phyloP scores from a whole-genome alignment of 345 rosid genomes.

The Laguncularia racemosa region DNA sequence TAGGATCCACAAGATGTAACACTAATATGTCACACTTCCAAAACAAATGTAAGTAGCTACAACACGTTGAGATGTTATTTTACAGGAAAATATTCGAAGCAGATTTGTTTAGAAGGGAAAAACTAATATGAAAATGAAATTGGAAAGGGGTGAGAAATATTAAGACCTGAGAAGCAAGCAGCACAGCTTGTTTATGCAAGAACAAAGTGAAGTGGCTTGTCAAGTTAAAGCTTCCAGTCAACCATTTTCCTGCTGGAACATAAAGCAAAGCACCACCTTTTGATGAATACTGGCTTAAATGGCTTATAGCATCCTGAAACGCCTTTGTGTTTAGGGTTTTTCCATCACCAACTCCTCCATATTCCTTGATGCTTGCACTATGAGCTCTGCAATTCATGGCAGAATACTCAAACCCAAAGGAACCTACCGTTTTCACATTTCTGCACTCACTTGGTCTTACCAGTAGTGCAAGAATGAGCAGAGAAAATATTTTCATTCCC shows the following conservation, averaged over 20 bases:
- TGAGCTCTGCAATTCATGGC: constrained; percentile 20
- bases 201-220: constrained; percentile 41
- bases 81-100: too few species aligned
- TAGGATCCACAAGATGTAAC: too few species aligned
- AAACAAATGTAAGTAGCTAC: too few species aligned
- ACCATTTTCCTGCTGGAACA: constrained; percentile 43
- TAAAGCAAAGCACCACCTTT: constrained; percentile 32
- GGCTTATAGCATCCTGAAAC: constrained; percentile 28
- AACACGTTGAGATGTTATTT: too few species aligned
- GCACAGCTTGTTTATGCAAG: constrained; percentile 31
- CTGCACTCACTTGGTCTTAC: constrained; percentile 4
- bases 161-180: constrained; percentile 36
- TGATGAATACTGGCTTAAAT: constrained; percentile 23
- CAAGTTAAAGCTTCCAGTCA: constrained; percentile 38
- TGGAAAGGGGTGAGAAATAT: neutral
- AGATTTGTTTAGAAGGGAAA: neutral
- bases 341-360: constrained; percentile 36
- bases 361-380: constrained; percentile 15
- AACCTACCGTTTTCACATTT: neutral
- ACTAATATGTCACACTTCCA: too few species aligned
- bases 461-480: neutral
- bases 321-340: constrained; percentile 32
- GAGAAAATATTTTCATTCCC: neutral
- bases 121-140: neutral
- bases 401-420: constrained; percentile 9